Evolutionary conservation across 2,329 filamentous ascomycete species (phyloP).

Genomic region (Calonectria honghensis): DNA sequence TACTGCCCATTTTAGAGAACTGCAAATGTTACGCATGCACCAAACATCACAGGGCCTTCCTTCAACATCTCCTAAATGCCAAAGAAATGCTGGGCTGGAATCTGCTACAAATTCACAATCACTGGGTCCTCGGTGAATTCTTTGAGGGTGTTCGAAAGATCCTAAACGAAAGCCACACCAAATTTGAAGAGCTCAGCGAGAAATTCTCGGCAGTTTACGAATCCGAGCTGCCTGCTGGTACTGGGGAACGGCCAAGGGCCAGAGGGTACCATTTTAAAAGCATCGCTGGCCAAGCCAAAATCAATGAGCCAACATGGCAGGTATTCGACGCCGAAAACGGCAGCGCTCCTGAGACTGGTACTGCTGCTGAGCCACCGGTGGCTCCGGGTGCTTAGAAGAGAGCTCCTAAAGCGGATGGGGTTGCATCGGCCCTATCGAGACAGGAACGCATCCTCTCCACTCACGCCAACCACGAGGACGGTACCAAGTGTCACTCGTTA

Average conservation of each 20-base stretch:
- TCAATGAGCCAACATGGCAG: slow-evolving; percentile 81
- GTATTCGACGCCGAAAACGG: slow-evolving; percentile 63
- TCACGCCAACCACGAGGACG: slow-evolving; percentile 41
- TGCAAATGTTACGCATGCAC: slow-evolving; percentile 91
- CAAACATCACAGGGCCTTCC: slow-evolving; percentile 88
- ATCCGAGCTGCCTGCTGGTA: slow-evolving; percentile 81
- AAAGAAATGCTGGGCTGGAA: slow-evolving; percentile 99
- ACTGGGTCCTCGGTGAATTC: slow-evolving; percentile 82
- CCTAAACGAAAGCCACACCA: slow-evolving; percentile 72
- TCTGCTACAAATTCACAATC: slow-evolving; percentile 93
- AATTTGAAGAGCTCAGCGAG: slow-evolving; percentile 74
- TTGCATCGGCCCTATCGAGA: slow-evolving; percentile 70
- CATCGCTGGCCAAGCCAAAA: slow-evolving; percentile 78
- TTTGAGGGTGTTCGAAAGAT: slow-evolving; percentile 81
- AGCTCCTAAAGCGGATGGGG: slow-evolving; percentile 68
- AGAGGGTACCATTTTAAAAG: slow-evolving; percentile 89
- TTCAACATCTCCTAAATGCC: slow-evolving; percentile 90
- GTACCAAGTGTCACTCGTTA: slow-evolving; percentile 37
- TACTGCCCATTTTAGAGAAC: slow-evolving; percentile 75
- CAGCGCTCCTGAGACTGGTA: slow-evolving; percentile 37
- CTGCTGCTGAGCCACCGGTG: slow-evolving; percentile 48
- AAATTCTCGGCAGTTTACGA: slow-evolving; percentile 77
- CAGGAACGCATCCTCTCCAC: slow-evolving; percentile 43
- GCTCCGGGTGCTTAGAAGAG: slow-evolving; percentile 62
- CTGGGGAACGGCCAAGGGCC: slow-evolving; percentile 85